A percentile compares a stretch with the other conserved stretches of the same genome.
These are phyloP conservation scores for Saccharomycopsis fodiens DNA, from an alignment of 805 yeast species.

Conservation along the genomic window DNA sequence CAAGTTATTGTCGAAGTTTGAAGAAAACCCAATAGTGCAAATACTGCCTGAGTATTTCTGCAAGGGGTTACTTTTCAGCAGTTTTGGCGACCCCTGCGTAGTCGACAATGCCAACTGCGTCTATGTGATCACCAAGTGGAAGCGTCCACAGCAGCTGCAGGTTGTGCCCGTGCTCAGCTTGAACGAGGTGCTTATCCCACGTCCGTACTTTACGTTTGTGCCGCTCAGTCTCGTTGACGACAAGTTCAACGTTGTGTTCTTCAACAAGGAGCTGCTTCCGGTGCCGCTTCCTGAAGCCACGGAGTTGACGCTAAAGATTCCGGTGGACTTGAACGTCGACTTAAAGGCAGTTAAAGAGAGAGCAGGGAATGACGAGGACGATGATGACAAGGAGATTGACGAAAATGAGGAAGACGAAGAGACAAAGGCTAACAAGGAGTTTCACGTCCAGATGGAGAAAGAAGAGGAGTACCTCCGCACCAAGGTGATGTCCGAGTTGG, in stretches of 20 bases:
- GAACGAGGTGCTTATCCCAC: conserved; percentile 34
- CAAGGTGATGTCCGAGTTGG: conserved; percentile 50
- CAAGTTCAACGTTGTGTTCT: conserved; percentile 62
- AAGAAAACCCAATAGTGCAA: conserved; percentile 1
- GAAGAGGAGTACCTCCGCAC: conserved; percentile 62
- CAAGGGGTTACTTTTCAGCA: conserved; percentile 75
- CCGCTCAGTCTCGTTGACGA: conserved; percentile 75
- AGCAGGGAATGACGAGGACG: conserved; percentile 25
- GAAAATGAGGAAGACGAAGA: conserved; percentile 23
- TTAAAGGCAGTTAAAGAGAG: conserved; percentile 26
- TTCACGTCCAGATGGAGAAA: conserved; percentile 31
- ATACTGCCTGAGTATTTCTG: conserved; percentile 31
- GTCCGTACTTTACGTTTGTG: conserved; percentile 55
- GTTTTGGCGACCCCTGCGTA: conserved; percentile 84
- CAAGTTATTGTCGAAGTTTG: conserved; percentile 19
- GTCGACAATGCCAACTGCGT: conserved; percentile 74
- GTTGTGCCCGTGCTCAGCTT: conserved; percentile 85
- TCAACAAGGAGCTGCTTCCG: conserved; percentile 57
- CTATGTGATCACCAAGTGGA: conserved; percentile 68
- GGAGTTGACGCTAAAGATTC: conserved; percentile 65
- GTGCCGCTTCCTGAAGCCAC: conserved; percentile 80
- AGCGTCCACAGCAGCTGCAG: conserved; percentile 63
- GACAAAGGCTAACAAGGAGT: conserved; percentile 22
- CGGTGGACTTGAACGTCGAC: conserved; percentile 37
- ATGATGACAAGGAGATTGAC: conserved; percentile 21